Percentiles rank a stretch among this genome's conserved stretches.
These are phyloP conservation scores for Periglandula ipomoeae DNA, from an alignment of 2,329 filamentous ascomycete species.

Conservation along the genomic window DNA sequence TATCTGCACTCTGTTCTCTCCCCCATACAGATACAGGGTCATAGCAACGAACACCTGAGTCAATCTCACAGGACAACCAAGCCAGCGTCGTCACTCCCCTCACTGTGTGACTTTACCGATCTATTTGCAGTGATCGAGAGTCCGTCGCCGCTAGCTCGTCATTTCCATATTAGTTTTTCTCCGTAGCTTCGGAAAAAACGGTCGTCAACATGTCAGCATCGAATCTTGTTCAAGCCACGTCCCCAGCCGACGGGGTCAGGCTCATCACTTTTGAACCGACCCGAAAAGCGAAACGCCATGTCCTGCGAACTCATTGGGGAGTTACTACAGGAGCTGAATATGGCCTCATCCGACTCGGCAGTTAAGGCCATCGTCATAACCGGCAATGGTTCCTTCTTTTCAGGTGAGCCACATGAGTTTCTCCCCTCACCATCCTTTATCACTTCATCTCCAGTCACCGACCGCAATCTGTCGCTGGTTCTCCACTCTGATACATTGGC, in stretches of 20 bases:
- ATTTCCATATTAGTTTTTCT: background rate
- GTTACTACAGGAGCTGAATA: constrained; percentile 23
- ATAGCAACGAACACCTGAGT: background rate
- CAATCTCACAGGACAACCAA: background rate
- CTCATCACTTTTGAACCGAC: constrained; percentile 44
- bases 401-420: constrained; percentile 9
- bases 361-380: constrained; percentile 29
- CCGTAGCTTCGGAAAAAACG: background rate
- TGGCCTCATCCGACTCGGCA: constrained; percentile 11
- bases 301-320: constrained; percentile 40
- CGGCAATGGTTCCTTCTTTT: constrained; percentile 21
- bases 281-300: constrained; percentile 49
- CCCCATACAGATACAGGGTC: background rate
- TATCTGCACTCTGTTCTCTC: background rate
- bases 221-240: constrained; percentile 13
- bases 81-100: background rate
- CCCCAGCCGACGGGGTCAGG: constrained; percentile 26
- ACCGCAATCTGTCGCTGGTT: background rate
- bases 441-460: background rate
- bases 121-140: background rate
- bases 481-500: constrained; percentile 4
- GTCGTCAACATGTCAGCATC: constrained; percentile 10
- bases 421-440: background rate
- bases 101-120: background rate
- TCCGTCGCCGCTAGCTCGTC: background rate